phyloP scores from a whole-genome alignment of 352 stramenopile species.

The Thraustotheca clavata region DNA sequence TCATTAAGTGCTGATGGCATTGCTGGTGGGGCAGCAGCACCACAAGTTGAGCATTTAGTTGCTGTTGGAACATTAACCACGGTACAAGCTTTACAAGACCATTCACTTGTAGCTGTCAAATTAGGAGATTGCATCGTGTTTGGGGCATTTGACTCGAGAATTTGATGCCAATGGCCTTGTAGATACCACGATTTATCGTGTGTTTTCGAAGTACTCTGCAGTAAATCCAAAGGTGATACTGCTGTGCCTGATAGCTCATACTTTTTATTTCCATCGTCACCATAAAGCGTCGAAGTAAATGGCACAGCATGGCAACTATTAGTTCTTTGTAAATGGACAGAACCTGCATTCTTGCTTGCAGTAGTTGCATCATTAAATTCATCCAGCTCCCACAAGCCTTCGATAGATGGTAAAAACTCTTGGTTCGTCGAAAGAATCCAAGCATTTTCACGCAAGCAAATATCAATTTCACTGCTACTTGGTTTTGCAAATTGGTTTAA shows the following conservation, averaged over 20 bases:
- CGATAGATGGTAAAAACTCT: constrained; percentile 45
- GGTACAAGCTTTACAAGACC: constrained; percentile 65
- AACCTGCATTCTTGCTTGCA: constrained; percentile 50
- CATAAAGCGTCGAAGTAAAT: constrained; percentile 47
- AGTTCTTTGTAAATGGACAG: constrained; percentile 47
- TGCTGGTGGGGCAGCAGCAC: constrained; percentile 34
- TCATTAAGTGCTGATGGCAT: constrained; percentile 28
- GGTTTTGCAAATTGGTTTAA: constrained; percentile 30
- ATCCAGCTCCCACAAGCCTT: constrained; percentile 74
- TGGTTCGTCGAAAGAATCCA: constrained; percentile 46
- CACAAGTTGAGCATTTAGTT: constrained; percentile 63
- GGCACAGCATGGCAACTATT: constrained; percentile 55
- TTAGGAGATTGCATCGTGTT: constrained; percentile 7
- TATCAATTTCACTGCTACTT: constrained; percentile 34
- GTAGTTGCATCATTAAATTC: constrained; percentile 43
- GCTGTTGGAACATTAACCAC: constrained; percentile 58
- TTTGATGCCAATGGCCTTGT: constrained; percentile 70
- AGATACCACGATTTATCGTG: constrained; percentile 34
- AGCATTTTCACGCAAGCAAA: constrained; percentile 37
- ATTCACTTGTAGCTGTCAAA: constrained; percentile 28
- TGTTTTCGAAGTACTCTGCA: constrained; percentile 38
- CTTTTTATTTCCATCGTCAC: constrained; percentile 31
- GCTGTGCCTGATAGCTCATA: constrained; percentile 56
- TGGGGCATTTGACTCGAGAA: constrained; percentile 32
- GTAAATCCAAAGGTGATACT: constrained; percentile 33